Base-by-base conservation (phyloP, 1,284 basidiomycete genomes). In the Naganishia sp. region DNA sequence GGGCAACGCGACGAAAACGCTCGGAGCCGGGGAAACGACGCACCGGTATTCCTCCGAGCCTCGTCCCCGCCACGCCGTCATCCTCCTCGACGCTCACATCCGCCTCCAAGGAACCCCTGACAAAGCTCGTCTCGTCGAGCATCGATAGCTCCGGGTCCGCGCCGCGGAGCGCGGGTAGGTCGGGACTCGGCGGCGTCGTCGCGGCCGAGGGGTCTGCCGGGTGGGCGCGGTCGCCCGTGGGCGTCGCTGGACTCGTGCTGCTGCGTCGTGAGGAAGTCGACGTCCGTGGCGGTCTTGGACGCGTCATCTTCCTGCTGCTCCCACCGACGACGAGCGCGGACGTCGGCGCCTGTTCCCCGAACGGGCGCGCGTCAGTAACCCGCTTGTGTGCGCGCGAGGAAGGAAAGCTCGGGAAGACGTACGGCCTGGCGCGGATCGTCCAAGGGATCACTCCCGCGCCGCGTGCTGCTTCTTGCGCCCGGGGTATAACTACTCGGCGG, bases 91-190 rank as follows among this genome's bases (percentile, higher is more conserved):
- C 55, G 15, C 28, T 13, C 23, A 46, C 55, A 46, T 23, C 55
- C 23, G 23, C 57, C 46, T 23, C 36, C 23, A 48, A 15, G 0
- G 28, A 16, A 21, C 15, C 36, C n/a, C 48, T 33, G 3, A 61
- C 57, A 23, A 61, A 61, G 43, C 57, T 61, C 48, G 57, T 61
- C 39, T 61, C 57, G 28, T 61, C 57, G 6, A 61, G 21, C 57
- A 61, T 61, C 15, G 57, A 61, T 16, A 61, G 33, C 15, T 61
- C 57, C 33, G 52, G 10, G 1, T 42, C 39, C 23, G 49, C 57
- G 1, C 36, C 57, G 10, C 31, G 3, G 4, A 56, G 21, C 36
- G 57, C 57, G 2, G 57, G 57, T 7, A 61, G 25, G 2, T 61
- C 57, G 4, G 57, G 57, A 13, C 48, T 50, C 16, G 31, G 46